Conservation (phyloP, 225 moss, liverwort and hornwort species). For the Bryoerythrophyllum caledonicum region DNA sequence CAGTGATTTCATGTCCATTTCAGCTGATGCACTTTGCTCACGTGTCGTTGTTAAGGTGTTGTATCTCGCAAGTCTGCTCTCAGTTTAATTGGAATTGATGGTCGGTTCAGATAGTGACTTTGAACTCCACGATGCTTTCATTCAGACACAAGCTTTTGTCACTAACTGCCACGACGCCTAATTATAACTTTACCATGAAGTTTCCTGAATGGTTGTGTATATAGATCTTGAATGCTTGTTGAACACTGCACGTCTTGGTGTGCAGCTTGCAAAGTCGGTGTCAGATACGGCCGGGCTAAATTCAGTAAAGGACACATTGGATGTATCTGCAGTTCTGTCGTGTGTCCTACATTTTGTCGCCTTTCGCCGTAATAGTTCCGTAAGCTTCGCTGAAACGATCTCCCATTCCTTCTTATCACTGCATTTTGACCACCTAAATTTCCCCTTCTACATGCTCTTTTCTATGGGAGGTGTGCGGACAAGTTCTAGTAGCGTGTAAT, state of each 20-base stretch:
- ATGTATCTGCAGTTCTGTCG: neutral
- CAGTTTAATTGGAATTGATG: neutral
- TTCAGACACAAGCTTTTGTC: neutral
- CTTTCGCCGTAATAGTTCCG: neutral
- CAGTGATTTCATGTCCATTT: neutral
- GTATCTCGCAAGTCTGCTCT: neutral
- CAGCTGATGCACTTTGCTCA: neutral
- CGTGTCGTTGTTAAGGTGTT: neutral
- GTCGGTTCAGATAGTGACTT: neutral
- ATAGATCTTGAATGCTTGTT: neutral
- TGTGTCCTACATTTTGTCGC: neutral
- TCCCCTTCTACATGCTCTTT: neutral
- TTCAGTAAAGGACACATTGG: neutral
- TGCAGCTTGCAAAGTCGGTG: neutral
- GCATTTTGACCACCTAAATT: neutral
- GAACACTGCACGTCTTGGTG: neutral
- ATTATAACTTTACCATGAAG: neutral
- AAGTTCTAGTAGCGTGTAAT: neutral
- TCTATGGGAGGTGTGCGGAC: neutral
- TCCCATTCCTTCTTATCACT: neutral
- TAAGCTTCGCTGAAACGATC: neutral
- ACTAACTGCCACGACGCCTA: neutral
- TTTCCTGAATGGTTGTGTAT: neutral
- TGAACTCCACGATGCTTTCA: neutral
- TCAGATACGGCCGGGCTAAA: neutral